These are phyloP conservation scores for Chrysoporthe puriensis DNA, from an alignment of 2,329 filamentous ascomycete species.

Conservation along the genomic window DNA sequence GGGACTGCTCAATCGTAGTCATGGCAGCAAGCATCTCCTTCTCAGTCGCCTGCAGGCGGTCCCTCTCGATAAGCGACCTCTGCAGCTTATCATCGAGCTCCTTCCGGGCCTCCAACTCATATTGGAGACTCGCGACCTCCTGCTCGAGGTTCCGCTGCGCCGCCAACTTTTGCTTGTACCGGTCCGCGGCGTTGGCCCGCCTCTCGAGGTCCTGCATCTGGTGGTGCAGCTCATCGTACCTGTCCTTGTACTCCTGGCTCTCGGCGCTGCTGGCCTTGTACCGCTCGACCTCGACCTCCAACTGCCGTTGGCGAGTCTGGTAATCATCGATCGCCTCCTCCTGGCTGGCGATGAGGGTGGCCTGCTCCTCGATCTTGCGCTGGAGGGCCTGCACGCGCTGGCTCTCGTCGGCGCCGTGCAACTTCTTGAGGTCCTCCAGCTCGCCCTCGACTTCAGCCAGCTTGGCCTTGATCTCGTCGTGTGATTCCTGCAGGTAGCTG, in stretches of 20 bases:
- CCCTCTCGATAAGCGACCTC: conserved; percentile 33
- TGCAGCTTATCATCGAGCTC: conserved; percentile 41
- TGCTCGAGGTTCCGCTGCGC: conserved; percentile 57
- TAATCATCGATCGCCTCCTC: conserved; percentile 67
- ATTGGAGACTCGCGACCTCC: conserved; percentile 59
- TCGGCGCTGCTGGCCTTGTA: conserved; percentile 52
- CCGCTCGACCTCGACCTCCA: conserved; percentile 53
- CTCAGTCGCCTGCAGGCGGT: conserved; percentile 38
- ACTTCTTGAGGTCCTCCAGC: conserved; percentile 52
- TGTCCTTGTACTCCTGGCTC: conserved; percentile 58
- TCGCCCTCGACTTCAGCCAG: conserved; percentile 61
- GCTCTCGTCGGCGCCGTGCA: conserved; percentile 56
- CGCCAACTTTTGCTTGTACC: conserved; percentile 66
- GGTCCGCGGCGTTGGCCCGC: conserved; percentile 65
- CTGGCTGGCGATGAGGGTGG: conserved; percentile 71
- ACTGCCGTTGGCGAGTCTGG: conserved; percentile 47
- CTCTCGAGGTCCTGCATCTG: conserved; percentile 62
- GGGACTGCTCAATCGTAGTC: conserved; percentile 32
- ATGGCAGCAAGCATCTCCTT: conserved; percentile 37
- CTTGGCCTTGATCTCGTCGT: conserved; percentile 68
- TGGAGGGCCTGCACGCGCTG: conserved; percentile 59
- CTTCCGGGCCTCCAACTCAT: conserved; percentile 52
- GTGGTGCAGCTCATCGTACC: conserved; percentile 62
- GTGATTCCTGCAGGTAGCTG: conserved; percentile 62
- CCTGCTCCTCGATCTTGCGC: conserved; percentile 65